Evolutionary conservation across 441 rosid genomes (phyloP).

Genomic region (Omphalea diandra): DNA sequence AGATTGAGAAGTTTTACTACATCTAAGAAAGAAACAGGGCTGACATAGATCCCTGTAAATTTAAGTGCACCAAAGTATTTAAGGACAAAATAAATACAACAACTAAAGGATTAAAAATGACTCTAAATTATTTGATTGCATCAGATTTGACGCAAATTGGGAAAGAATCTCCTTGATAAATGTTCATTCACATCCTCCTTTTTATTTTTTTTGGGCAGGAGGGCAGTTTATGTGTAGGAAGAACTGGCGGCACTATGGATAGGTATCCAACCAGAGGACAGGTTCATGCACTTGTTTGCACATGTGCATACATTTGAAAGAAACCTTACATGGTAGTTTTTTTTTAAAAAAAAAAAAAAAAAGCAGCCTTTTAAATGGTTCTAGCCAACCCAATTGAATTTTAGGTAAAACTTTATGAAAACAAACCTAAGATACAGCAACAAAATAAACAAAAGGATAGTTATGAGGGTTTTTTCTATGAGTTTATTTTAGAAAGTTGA

Average conservation of each 20-base stretch:
- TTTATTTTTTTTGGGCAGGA: not conserved
- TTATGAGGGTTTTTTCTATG: no score
- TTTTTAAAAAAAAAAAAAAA: no score
- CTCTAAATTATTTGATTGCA: not conserved
- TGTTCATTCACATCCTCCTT: not conserved
- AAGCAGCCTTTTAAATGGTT: not conserved
- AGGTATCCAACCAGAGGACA: not conserved
- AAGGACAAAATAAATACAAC: not conserved
- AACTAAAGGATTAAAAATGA: not conserved
- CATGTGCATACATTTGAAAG: not conserved
- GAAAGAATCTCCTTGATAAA: not conserved
- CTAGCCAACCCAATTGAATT: not conserved
- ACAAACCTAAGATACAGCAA: not conserved
- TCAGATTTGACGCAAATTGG: not conserved
- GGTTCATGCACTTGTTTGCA: not conserved
- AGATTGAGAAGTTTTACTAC: not conserved
- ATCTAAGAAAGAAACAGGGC: not conserved
- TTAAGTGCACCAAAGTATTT: not conserved
- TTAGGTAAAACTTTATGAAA: not conserved
- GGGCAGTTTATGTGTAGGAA: no score
- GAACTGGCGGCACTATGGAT: not conserved
- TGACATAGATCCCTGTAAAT: not conserved
- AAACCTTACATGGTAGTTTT: no score
- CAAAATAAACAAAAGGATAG: not conserved
- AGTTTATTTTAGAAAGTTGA: not conserved